Evolutionary conservation across 176 grass and related monocot genomes (phyloP), one percentile per base, ranked within the genome.

Genomic region (Puya raimondii): DNA sequence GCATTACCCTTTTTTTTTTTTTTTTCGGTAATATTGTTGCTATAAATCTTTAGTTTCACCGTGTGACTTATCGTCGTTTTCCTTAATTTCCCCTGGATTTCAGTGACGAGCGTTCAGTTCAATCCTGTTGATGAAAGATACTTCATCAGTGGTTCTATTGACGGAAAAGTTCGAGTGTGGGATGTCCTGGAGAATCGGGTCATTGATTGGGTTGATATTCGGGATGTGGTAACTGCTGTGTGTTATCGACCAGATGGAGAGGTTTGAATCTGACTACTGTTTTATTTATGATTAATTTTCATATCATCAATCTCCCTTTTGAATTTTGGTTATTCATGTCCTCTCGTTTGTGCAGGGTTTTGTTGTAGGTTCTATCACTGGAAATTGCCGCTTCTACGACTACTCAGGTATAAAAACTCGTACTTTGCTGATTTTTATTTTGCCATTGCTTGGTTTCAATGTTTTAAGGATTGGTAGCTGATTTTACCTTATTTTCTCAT

Each of bases 91-190:
- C 51, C 51, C 10, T 77, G 51, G 66, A 57, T 48, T 70, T 65
- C 82, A 99, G 94, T 99, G 23, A 99, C 94, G 3, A 87, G 84
- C 50, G 80, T 99, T 54, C 89, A 99, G 18, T 99, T 99, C 89
- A 88, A 82, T 76, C 94, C 94, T 53, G 54, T 72, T 50, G 80
- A 90, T 59, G 89, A 99, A 47, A 76, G 29, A 54, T 81, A 85
- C 80, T 99, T 99, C 75, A 88, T 93, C 47, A 99, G 80, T 33
- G 94, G 94, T 65, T 99, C 94, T 33, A 76, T 93, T 75, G 94
- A 99, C 78, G 82, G 94, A 11, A 93, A 91, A 88, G 84, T 91
- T 66, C 86, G 94, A 21, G 80, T 90, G 76, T 99, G 94, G 94
- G 76, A 77, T 84, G 74, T 84, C 78, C 67, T 79, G 67, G 85